Evolutionary conservation across 1,284 basidiomycete species (phyloP), one percentile per base, ranked within the genome.

Genomic region (Cutaneotrichosporon arboriforme): DNA sequence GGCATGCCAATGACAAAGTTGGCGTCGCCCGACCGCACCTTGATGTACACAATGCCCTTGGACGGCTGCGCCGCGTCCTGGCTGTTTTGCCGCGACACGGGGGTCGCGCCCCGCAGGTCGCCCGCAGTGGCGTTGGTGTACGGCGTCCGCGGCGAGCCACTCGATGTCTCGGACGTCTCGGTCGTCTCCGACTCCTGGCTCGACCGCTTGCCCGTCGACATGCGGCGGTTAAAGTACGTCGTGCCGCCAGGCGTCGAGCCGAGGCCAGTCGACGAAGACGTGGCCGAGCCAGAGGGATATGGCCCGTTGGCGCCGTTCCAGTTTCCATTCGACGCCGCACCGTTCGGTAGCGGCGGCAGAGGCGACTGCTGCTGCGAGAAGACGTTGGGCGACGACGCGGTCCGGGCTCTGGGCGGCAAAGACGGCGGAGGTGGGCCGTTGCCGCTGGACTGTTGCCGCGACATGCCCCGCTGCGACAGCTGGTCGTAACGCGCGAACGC

Each of bases 1-100:
- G 89, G 81, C 12, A 94, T 88, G 70, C 91, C 88, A 56, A 97
- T 88, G 58, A 92, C 86, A 70, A 93, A 96, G 49, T 90, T 67
- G 42, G 69, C 65, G 47, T 69, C 64, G 39, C 67, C 68, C 43
- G 64, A 71, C 39, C 64, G 63, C 9, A 74, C 62, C 73, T 90
- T 90, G 66, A 92, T 84, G 72, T 89, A 87, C 37, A 91, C 84
- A 21, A 82, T 82, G 33, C 60, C 47, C 13, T 49, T 8, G 3
- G 54, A 26, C 7, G 55, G 33, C 2, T 37, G 38, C 26, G 26
- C 26, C 4, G 46, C 58, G 10, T 63, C 61, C 37, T 61, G 56
- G 46, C 55, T 55, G 60, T 64, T 66, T 46, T 69, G 67, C 22
- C 69, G 60, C 9, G 65, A 61, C 23, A 69, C 60, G 3, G 70